These are phyloP conservation scores for Laguncularia racemosa DNA, from an alignment of 345 rosid species.

Conservation along the genomic window DNA sequence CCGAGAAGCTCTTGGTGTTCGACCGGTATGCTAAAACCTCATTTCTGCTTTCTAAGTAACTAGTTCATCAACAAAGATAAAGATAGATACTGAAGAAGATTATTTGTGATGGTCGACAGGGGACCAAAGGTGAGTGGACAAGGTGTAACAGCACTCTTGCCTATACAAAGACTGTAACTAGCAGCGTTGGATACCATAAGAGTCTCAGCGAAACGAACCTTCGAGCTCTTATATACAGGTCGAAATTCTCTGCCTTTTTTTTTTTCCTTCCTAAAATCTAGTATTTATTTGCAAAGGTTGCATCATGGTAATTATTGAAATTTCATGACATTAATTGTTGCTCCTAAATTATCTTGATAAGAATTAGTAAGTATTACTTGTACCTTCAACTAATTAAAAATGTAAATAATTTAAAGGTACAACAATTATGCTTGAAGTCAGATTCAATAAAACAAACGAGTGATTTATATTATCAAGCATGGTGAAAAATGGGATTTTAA, in stretches of 20 bases:
- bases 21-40: conserved; percentile 17
- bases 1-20: conserved; percentile 22
- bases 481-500: too few species aligned
- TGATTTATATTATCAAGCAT: too few species aligned
- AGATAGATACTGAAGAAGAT: background rate
- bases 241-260: background rate
- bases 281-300: background rate
- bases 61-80: background rate
- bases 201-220: conserved; percentile 17
- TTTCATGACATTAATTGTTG: too few species aligned
- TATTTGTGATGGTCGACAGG: conserved; percentile 9
- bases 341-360: too few species aligned
- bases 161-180: conserved; percentile 24
- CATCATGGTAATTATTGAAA: too few species aligned
- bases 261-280: background rate
- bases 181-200: conserved; percentile 13
- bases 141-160: conserved; percentile 25
- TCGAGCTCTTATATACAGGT: conserved; percentile 31
- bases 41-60: background rate
- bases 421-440: too few species aligned
- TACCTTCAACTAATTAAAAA: too few species aligned
- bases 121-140: conserved; percentile 22
- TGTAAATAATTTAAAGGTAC: too few species aligned
- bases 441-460: too few species aligned
- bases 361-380: too few species aligned